Conservation (phyloP, 129 eudicot genomes). For the Escallonia rubra region DNA sequence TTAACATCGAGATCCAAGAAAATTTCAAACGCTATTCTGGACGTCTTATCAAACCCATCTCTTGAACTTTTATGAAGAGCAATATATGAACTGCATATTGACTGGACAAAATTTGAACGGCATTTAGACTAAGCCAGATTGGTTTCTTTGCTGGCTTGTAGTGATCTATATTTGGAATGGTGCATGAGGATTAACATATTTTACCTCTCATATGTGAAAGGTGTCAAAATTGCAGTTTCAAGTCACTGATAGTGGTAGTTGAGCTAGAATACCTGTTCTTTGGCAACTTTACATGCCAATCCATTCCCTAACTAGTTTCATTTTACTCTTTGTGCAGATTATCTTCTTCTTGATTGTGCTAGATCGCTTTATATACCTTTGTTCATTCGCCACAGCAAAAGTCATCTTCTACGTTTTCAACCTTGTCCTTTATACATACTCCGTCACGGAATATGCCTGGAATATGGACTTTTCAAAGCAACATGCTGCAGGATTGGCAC, state of each 20-base stretch:
- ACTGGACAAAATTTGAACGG: background rate
- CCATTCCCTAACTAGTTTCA: background rate
- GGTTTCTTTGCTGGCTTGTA: no score
- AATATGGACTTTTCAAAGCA: slow-evolving; percentile 63
- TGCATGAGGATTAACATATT: no score
- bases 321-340: slow-evolving; percentile 53
- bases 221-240: no score
- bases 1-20: no score
- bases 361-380: slow-evolving; percentile 85
- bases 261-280: no score
- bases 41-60: background rate
- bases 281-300: background rate
- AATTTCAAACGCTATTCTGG: no score
- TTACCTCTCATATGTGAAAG: no score
- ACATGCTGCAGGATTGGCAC: slow-evolving; percentile 74
- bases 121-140: no score
- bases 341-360: slow-evolving; percentile 96
- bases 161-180: no score
- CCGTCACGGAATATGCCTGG: slow-evolving; percentile 91
- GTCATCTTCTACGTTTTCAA: slow-evolving; percentile 82
- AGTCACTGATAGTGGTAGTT: no score
- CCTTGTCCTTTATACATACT: slow-evolving; percentile 76
- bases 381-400: slow-evolving; percentile 93
- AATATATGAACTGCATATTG: background rate
- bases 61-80: background rate